Percentiles rank a stretch among this genome's conserved stretches.
phyloP scores from a whole-genome alignment of 768 basidiomycete genomes.

The Suillus spraguei region DNA sequence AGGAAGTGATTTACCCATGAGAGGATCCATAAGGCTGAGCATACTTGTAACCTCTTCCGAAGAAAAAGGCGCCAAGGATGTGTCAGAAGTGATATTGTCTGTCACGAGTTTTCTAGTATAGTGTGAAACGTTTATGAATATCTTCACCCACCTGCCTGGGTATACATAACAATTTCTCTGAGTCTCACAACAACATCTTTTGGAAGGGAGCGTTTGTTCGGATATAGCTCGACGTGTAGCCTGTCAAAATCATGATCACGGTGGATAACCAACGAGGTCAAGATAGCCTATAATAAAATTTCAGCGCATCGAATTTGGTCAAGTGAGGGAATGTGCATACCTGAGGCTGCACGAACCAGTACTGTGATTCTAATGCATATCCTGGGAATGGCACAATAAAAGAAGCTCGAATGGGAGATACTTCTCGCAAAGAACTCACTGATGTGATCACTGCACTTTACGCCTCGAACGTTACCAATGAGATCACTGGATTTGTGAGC shows the following conservation, averaged over 20 bases:
- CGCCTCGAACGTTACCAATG: neutral
- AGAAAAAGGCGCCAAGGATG: neutral
- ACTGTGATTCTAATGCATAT: constrained; percentile 5
- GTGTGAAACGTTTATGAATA: neutral
- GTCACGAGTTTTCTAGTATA: neutral
- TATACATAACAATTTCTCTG: constrained; percentile 1
- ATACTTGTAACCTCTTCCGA: constrained; percentile 6
- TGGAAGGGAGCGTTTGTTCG: neutral
- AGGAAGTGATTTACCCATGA: neutral
- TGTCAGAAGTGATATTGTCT: constrained; percentile 3
- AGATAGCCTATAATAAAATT: neutral
- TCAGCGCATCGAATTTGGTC: neutral
- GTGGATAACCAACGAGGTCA: neutral
- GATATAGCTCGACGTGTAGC: neutral
- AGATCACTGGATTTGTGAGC: neutral
- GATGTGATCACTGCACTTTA: neutral
- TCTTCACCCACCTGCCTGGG: constrained; percentile 2
- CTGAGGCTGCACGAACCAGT: neutral
- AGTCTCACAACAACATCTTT: neutral
- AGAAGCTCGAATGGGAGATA: neutral
- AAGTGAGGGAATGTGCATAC: neutral
- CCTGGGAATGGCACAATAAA: neutral
- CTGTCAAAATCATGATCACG: neutral
- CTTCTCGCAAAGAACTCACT: neutral
- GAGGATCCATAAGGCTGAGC: constrained; percentile 2